Evolutionary conservation across 2,329 filamentous ascomycete species (phyloP).

Genomic region (Colletotrichum destructivum): DNA sequence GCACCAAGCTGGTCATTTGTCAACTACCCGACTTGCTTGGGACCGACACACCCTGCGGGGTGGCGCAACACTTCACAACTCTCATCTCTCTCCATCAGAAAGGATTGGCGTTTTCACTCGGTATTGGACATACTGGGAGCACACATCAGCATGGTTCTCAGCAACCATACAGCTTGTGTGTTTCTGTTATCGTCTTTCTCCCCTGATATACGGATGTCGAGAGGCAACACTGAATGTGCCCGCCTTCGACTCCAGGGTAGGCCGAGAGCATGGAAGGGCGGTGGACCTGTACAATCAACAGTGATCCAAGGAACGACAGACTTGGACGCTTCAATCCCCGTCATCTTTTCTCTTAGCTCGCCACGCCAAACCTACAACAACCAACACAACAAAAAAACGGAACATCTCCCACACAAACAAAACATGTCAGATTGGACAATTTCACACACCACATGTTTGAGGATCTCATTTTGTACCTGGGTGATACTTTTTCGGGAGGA

Average conservation of each 20-base stretch:
- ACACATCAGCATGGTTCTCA: constrained; percentile 28
- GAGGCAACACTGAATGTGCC: constrained; percentile 30
- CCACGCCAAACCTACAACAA: constrained; percentile 10
- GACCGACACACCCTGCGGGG: constrained; percentile 17
- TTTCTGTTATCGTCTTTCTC: constrained; percentile 25
- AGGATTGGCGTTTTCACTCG: constrained; percentile 35
- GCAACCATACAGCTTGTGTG: constrained; percentile 38
- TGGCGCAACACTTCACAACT: constrained; percentile 32
- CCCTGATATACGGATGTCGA: constrained; percentile 34
- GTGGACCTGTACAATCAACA: background rate
- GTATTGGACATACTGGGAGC: constrained; percentile 34
- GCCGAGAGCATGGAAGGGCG: constrained; percentile 24
- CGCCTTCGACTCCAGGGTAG: constrained; percentile 40
- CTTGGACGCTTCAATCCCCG: constrained; percentile 6
- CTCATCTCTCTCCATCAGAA: constrained; percentile 26
- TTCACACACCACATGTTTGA: constrained; percentile 49
- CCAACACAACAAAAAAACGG: constrained; percentile 24
- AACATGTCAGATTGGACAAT: constrained; percentile 38
- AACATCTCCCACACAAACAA: constrained; percentile 31
- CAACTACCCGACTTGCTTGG: constrained; percentile 37
- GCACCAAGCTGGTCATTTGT: constrained; percentile 32
- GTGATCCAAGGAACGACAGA: constrained; percentile 21
- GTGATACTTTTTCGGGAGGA: constrained; percentile 22
- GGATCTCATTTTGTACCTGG: constrained; percentile 30
- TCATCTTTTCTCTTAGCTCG: constrained; percentile 3